Base-by-base conservation (phyloP, 2,329 filamentous ascomycete genomes). In the Blastomyces gilchristii region DNA sequence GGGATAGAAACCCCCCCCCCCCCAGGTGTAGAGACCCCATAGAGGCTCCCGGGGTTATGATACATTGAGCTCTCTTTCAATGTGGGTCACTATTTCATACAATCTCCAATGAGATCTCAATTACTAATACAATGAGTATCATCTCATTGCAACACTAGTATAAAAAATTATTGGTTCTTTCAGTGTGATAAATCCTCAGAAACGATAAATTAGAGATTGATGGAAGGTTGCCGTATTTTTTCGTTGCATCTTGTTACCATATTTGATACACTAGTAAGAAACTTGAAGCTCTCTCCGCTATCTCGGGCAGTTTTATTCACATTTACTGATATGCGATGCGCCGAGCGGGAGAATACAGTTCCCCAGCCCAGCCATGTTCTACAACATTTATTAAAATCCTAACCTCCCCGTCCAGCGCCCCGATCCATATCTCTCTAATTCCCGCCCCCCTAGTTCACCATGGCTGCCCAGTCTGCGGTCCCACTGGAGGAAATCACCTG, bases 401-500 rank as follows among this genome's bases (percentile, higher is more conserved):
- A 45, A n/a, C 14, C 5, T 28, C n/a, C 45, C 45, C 54, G n/a
- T 45, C 37, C n/a, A 58, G 41, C n/a, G 8, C 56, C 22, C 25
- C 39, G 12, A 45, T 31, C 14, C n/a, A 16, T 43, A 14, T 18
- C 8, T 14, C 22, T 14, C n/a, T 34, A 47, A 9, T 43, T 25
- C n/a, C 41, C 37, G 25, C 4, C 37, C 3, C 18, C 9, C 57
- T 37, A 9, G 34, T 37, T 28, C 34, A 49, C 57, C 16, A 77
- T 77, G 75, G 72, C 74, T 47, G 68, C 63, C 58, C 62, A 65
- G 22, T 74, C 75, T 66, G 75, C 75, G 67, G 67, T 71, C 59
- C 68, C 74, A 54, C 68, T 78, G 68, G 76, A 78, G 70, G 76
- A 78, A 66, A 77, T 78, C 65, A 72, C 77, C 62, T 78, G 76